Base-by-base conservation (phyloP, 176 grass and related monocot genomes). In the Tillandsia leiboldiana region DNA sequence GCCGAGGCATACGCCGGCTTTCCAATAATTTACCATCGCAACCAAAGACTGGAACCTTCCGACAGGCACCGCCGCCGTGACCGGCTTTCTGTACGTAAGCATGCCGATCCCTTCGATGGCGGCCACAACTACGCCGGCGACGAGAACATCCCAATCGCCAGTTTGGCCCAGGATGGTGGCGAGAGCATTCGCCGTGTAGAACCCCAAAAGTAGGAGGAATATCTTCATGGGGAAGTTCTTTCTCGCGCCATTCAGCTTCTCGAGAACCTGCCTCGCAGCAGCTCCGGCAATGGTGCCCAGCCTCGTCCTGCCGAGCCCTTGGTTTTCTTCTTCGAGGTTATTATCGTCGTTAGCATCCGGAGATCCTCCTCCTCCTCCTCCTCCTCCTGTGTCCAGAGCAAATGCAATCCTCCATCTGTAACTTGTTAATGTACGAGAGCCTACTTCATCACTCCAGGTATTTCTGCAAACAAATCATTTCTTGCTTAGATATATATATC, bases 71-170 rank as follows among this genome's bases (percentile, higher is more conserved):
- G 20, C 20, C 20, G 20, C 20, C 12, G 72, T 51, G 11, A 72
- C 69, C 1, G 84, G 84, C 83, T 85, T 92, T 80, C 66, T 84
- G 70, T 97, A 97, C 89, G 90, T 87, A 54, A 97, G 77, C 94
- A 92, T 92, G 61, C 94, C 94, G 9, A 92, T 92, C 22, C 89
- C 89, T 69, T 97, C 94, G 11, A 97, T 92, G 6, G 83, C 84
- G 33, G 86, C 79, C 13, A 97, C 89, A 26, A 97, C 80, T 33
- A 92, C 62, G 49, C 89, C 94, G 71, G 94, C 94, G 64, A 97
- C 89, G 81, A 97, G 82, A 70, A 97, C 94, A 77, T 97, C 94
- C 94, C 94, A 97, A 63, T 97, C 94, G 48, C 94, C 94, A 9
- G 89, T 97, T 50, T 97, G 94, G 67, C 94, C 94, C 53, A 92